Evolutionary conservation across 768 basidiomycete species (phyloP).

Genomic region (Suillus discolor): DNA sequence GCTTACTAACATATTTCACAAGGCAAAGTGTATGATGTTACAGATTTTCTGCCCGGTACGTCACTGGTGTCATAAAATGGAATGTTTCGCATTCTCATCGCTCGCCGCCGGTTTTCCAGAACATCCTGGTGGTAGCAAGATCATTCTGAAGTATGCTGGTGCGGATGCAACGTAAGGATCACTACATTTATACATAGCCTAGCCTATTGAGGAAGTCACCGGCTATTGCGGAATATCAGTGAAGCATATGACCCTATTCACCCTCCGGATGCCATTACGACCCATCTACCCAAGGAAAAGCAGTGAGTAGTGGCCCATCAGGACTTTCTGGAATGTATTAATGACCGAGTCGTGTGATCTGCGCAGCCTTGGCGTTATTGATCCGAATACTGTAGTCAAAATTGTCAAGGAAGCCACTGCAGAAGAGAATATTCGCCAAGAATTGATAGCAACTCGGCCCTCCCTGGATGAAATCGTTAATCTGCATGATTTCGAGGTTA

Average conservation of each 20-base stretch:
- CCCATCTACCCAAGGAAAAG: conserved; percentile 81
- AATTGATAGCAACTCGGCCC: conserved; percentile 64
- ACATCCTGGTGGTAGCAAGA: conserved; percentile 80
- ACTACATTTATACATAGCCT: neutral
- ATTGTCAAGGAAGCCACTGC: conserved; percentile 65
- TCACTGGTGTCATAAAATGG: neutral
- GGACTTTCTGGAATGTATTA: neutral
- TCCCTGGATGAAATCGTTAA: conserved; percentile 80
- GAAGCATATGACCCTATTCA: conserved; percentile 89
- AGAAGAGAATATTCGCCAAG: conserved; percentile 69
- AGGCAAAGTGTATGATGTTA: conserved; percentile 81
- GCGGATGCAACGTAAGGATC: conserved; percentile 79
- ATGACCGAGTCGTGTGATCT: neutral
- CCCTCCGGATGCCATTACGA: conserved; percentile 78
- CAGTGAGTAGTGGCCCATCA: conserved; percentile 49
- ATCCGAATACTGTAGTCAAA: conserved; percentile 65
- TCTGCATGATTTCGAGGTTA: conserved; percentile 92
- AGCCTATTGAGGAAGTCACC: conserved; percentile 2
- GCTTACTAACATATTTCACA: conserved; percentile 9
- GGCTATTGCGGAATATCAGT: conserved; percentile 32
- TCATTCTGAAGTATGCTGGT: conserved; percentile 87
- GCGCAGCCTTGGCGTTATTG: conserved; percentile 68
- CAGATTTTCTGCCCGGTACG: conserved; percentile 73
- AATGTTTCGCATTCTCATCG: neutral
- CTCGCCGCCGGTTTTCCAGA: conserved; percentile 37